These are phyloP conservation scores for Marasmius tenuissimus DNA, from an alignment of 1,284 basidiomycete genomes.

Conservation along the genomic window DNA sequence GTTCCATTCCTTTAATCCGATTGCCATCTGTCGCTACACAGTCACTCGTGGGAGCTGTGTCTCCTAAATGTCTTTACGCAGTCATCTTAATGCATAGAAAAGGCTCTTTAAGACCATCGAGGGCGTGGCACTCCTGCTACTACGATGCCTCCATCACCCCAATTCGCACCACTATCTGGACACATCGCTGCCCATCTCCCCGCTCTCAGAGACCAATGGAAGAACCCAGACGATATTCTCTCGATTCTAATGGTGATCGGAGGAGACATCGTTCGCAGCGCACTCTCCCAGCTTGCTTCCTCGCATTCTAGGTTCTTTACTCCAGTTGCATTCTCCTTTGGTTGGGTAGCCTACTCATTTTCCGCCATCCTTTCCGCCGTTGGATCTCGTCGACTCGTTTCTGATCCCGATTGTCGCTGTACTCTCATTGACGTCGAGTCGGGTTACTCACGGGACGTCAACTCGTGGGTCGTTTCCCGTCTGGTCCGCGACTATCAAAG, in stretches of 20 bases:
- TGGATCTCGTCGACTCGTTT: constrained; percentile 29
- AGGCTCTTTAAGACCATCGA: too few species aligned
- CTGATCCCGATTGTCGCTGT: constrained; percentile 24
- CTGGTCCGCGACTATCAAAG: constrained; percentile 27
- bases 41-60: too few species aligned
- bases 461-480: constrained; percentile 31
- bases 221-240: constrained; percentile 28
- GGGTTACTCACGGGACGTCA: constrained; percentile 26
- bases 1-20: too few species aligned
- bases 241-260: constrained; percentile 33
- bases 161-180: background rate
- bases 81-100: too few species aligned
- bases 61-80: too few species aligned
- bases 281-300: constrained; percentile 29
- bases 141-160: background rate
- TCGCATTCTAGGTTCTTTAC: constrained; percentile 21
- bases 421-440: constrained; percentile 26
- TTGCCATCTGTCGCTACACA: too few species aligned
- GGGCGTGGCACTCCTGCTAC: background rate
- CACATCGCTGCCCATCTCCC: background rate
- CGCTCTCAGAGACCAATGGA: constrained; percentile 18
- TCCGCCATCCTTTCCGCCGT: constrained; percentile 25
- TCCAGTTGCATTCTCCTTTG: constrained; percentile 38
- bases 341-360: constrained; percentile 37
- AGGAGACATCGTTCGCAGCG: constrained; percentile 31